A percentile compares a stretch with the other conserved stretches of the same genome.
phyloP scores from a whole-genome alignment of 306 rosid genomes.

The Cucurbita ficifolia region DNA sequence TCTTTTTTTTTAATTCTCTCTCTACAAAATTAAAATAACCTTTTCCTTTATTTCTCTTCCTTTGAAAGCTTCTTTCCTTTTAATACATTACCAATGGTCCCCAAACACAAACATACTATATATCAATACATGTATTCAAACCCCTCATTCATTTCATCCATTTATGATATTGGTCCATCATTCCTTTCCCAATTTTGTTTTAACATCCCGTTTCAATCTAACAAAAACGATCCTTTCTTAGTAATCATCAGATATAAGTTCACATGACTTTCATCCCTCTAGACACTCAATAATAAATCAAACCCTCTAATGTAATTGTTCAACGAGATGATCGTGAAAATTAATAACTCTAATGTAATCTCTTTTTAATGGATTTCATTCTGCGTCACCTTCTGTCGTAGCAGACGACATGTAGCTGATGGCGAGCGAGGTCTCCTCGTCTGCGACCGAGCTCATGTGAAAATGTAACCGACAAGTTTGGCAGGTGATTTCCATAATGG shows the following conservation, averaged over 20 bases:
- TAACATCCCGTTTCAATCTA: neutral
- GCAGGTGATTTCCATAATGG: constrained; percentile 70
- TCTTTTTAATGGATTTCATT: neutral
- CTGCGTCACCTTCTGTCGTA: constrained; percentile 67
- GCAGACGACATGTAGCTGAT: constrained; percentile 78
- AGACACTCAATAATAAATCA: constrained; percentile 2
- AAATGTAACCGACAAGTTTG: constrained; percentile 67
- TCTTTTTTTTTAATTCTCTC: neutral
- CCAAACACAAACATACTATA: neutral
- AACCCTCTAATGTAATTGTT: neutral
- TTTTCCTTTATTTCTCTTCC: neutral
- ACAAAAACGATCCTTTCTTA: no score
- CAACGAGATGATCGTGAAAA: neutral
- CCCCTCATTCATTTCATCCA: constrained; percentile 3
- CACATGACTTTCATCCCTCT: neutral
- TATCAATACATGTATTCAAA: neutral
- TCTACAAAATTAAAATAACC: neutral
- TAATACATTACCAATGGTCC: neutral
- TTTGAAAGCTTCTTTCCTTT: constrained; percentile 5
- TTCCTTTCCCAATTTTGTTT: neutral
- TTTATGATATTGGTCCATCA: constrained; percentile 1
- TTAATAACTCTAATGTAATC: neutral
- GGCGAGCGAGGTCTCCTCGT: constrained; percentile 64
- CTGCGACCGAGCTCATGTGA: constrained; percentile 16
- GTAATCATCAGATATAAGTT: no score